Conservation (phyloP, 345 rosid species). For the Eucalyptus dawsonii region DNA sequence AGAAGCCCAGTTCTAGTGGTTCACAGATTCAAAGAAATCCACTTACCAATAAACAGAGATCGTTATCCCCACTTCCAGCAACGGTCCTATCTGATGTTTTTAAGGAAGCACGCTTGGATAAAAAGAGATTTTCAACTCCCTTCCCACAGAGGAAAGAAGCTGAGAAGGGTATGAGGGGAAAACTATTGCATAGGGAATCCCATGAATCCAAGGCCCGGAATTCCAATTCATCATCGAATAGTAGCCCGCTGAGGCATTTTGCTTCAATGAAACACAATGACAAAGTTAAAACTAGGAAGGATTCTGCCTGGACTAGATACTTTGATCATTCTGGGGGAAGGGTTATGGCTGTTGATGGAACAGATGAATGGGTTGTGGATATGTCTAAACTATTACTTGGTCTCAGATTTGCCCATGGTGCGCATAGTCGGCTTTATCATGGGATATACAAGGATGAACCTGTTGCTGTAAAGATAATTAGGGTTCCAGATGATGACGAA, state of each 20-base stretch:
- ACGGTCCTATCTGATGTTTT: conserved; percentile 60
- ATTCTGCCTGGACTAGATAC: conserved; percentile 72
- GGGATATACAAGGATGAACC: conserved; percentile 87
- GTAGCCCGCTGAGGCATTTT: conserved; percentile 49
- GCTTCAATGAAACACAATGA: conserved; percentile 47
- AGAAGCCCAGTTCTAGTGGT: conserved; percentile 6
- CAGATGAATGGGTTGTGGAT: conserved; percentile 61
- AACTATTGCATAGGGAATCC: conserved; percentile 21
- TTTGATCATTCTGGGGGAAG: conserved; percentile 77
- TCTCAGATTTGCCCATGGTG: conserved; percentile 88
- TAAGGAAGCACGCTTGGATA: conserved; percentile 67
- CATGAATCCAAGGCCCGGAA: conserved; percentile 15
- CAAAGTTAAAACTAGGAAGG: conserved; percentile 45
- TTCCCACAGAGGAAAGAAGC: conserved; percentile 42
- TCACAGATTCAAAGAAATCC: conserved; percentile 37
- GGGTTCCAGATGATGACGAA: conserved; percentile 83
- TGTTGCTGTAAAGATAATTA: conserved; percentile 92
- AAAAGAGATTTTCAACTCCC: conserved; percentile 88
- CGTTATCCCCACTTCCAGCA: conserved; percentile 66
- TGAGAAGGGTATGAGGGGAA: conserved; percentile 22
- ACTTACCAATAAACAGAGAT: conserved; percentile 52
- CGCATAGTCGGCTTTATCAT: conserved; percentile 84
- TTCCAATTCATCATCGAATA: conserved; percentile 8
- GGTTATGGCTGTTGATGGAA: conserved; percentile 61
- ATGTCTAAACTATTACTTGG: conserved; percentile 88